These are phyloP conservation scores for Allium sativum DNA, from an alignment of 106 monocot genomes.

Conservation along the genomic window DNA sequence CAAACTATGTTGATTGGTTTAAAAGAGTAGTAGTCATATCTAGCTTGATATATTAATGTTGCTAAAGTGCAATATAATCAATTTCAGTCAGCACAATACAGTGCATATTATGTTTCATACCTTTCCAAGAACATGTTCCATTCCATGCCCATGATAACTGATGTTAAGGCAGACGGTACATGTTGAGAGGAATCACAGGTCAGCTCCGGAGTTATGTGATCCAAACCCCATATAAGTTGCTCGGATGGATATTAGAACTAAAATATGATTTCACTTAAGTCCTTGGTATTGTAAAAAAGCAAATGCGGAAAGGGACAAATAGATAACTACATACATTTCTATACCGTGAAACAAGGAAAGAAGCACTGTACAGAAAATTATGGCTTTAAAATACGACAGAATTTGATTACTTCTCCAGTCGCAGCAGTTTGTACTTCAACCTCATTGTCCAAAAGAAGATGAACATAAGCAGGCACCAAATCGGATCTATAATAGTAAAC, in stretches of 20 bases:
- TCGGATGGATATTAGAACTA: not conserved
- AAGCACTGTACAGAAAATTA: slow-evolving; percentile 49
- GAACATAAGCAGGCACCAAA: slow-evolving; percentile 64
- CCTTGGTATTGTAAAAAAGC: too few relatives aligned
- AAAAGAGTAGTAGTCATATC: too few relatives aligned
- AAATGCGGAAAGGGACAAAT: not conserved
- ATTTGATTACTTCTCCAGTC: slow-evolving; percentile 63
- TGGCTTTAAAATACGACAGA: slow-evolving; percentile 58
- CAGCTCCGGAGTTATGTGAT: slow-evolving; percentile 29
- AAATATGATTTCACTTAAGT: not conserved
- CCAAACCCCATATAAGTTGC: not conserved
- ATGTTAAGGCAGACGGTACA: slow-evolving; percentile 64
- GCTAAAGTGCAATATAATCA: too few relatives aligned
- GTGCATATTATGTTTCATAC: slow-evolving; percentile 3
- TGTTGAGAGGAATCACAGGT: slow-evolving; percentile 74
- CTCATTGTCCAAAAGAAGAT: slow-evolving; percentile 70
- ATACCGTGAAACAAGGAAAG: slow-evolving; percentile 71
- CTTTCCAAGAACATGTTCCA: slow-evolving; percentile 61
- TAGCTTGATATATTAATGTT: too few relatives aligned
- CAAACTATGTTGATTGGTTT: too few relatives aligned
- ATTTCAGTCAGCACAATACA: too few relatives aligned
- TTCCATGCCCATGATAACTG: slow-evolving; percentile 80
- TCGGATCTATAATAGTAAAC: slow-evolving; percentile 21
- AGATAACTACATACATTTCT: too few relatives aligned
- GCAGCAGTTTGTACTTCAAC: slow-evolving; percentile 70